Conservation (phyloP, 2,329 filamentous ascomycete species). For the Dactylellina haptotyla region DNA sequence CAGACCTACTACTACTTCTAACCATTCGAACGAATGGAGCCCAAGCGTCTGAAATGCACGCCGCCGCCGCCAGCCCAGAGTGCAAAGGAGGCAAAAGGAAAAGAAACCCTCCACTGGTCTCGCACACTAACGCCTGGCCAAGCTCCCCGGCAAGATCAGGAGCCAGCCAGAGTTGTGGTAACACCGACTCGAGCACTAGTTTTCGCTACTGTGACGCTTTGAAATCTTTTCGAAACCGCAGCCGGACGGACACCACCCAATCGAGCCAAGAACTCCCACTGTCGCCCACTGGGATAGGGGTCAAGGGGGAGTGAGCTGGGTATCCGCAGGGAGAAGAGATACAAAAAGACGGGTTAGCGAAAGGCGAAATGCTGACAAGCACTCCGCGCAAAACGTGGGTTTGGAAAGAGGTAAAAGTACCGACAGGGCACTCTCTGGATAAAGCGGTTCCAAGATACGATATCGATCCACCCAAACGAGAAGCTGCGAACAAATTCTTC, state of each 20-base stretch:
- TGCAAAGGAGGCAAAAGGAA: slow-evolving; percentile 10
- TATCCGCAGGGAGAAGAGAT: no score
- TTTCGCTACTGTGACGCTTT: slow-evolving; percentile 27
- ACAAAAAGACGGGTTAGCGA: slow-evolving; percentile 14
- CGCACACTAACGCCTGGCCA: no score
- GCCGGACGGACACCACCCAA: slow-evolving; percentile 51
- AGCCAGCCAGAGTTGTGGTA: no score
- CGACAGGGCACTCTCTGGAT: slow-evolving; percentile 11
- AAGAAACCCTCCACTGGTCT: not conserved
- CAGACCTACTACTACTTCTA: no score
- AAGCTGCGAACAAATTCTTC: not conserved
- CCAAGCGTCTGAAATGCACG: no score
- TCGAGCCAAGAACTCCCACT: slow-evolving; percentile 39
- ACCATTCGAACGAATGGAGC: no score
- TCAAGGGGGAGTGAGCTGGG: not conserved
- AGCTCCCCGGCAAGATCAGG: no score
- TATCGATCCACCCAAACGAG: slow-evolving; percentile 31
- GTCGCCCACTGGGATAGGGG: slow-evolving; percentile 21
- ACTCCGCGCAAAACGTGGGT: slow-evolving; percentile 36
- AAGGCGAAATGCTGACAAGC: not conserved
- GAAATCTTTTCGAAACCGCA: slow-evolving; percentile 54
- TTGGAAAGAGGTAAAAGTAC: slow-evolving; percentile 21
- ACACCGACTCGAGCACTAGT: slow-evolving; percentile 20
- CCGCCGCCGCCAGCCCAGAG: no score
- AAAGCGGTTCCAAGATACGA: slow-evolving; percentile 29